Conservation (phyloP, 345 rosid genomes). For the Punica granatum region DNA sequence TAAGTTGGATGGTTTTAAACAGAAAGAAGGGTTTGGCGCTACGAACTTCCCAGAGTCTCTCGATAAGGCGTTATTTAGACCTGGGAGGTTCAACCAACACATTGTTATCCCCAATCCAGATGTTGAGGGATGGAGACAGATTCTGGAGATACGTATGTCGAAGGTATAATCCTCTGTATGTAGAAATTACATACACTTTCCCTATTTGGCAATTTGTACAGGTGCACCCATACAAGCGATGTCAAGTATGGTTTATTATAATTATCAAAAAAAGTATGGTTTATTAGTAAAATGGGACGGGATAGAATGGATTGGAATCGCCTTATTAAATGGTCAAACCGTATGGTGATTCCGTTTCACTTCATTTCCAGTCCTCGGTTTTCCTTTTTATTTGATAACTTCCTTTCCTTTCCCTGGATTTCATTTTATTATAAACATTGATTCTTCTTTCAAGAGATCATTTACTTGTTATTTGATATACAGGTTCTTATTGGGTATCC, state of each 20-base stretch:
- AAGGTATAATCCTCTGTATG: slow-evolving; percentile 41
- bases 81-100: slow-evolving; percentile 91
- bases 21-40: slow-evolving; percentile 93
- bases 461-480: too few species aligned
- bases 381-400: too few species aligned
- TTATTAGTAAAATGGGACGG: background rate
- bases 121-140: slow-evolving; percentile 95
- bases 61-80: slow-evolving; percentile 93
- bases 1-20: slow-evolving; percentile 96
- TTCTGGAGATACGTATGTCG: slow-evolving; percentile 90
- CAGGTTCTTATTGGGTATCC: too few species aligned
- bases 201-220: background rate
- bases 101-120: slow-evolving; percentile 94
- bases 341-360: background rate
- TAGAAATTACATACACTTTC: background rate
- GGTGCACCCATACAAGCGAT: background rate
- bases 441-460: background rate
- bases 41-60: slow-evolving; percentile 90
- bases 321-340: background rate
- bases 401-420: background rate
- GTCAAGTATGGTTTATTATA: background rate
- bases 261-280: too few species aligned
- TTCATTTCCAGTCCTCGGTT: too few species aligned
- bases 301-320: background rate
- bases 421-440: background rate